phyloP scores from a whole-genome alignment of 2,329 filamentous ascomycete genomes.

The Penicillium sp. region DNA sequence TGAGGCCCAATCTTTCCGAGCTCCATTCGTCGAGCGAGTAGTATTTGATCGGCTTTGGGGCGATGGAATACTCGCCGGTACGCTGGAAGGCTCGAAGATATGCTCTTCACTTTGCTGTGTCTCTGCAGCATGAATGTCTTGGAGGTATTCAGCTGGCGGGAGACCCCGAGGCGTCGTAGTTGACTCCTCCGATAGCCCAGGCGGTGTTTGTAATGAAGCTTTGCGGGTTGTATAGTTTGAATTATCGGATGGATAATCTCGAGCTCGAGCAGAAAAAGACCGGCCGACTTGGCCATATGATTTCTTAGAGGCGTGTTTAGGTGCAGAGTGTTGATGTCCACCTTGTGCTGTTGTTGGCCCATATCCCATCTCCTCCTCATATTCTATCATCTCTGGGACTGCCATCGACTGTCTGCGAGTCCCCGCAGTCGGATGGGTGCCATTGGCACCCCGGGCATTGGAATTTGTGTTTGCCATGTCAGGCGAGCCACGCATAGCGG shows the following conservation, averaged over 20 bases:
- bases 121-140: background rate
- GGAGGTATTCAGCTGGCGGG: conserved; percentile 12
- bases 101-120: conserved; percentile 22
- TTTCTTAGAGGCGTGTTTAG: conserved; percentile 5
- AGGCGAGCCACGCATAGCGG: conserved; percentile 20
- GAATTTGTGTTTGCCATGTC: conserved; percentile 24
- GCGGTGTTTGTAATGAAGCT: conserved; percentile 4
- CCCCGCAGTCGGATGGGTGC: conserved; percentile 7
- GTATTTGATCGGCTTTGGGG: conserved; percentile 38
- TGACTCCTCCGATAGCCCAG: conserved; percentile 18
- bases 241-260: conserved; percentile 13
- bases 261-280: conserved; percentile 24
- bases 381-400: background rate
- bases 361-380: conserved; percentile 5
- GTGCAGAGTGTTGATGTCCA: background rate
- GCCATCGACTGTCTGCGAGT: conserved; percentile 15
- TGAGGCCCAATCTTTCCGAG: conserved; percentile 64
- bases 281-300: conserved; percentile 4
- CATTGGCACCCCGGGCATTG: conserved; percentile 12
- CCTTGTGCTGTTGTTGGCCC: conserved; percentile 1
- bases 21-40: conserved; percentile 32
- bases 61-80: conserved; percentile 11
- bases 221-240: conserved; percentile 24
- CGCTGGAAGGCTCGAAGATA: background rate
- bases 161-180: conserved; percentile 24